Base-by-base conservation (phyloP, 257 asterid species). In the Solanum pimpinellifolium region DNA sequence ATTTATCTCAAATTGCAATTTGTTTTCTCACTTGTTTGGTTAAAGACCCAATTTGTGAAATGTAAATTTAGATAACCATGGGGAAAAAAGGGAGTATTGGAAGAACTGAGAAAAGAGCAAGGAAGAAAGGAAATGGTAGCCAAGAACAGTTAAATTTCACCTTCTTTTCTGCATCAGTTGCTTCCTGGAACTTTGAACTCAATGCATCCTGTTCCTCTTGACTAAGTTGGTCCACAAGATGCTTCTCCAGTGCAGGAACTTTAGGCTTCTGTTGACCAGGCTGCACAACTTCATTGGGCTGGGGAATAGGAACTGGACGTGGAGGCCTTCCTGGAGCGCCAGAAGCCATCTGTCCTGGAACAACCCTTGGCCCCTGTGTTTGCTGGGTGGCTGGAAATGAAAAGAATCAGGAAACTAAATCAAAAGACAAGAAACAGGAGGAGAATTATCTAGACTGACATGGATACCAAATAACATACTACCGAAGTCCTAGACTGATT, bases 201-300 rank as follows among this genome's bases (percentile, higher is more conserved):
- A 97, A 93, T 68, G 94, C 91, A 87, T 95, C 93, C 88, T 97
- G 99, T 88, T 97, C 99, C 93, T 93, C 99, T 80, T 93, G 87
- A 91, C 99, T 96, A 81, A 97, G 98, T 91, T 97, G 99, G 70
- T 97, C 98, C 73, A 93, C 70, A 65, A 94, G 94, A 89, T 94
- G 93, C 93, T 97, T 97, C 93, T 94, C 99, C 92, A 97, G 94
- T 83, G 90, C 96, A 27, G 99, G 99, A 83, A 96, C 99, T 90
- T 91, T 95, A 49, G 98, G 96, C 88, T 93, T 95, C 84, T 91
- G 98, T 87, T 94, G 94, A 90, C 88, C 83, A 69, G 97, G 91
- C 87, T 84, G 92, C 74, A 83, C 47, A 85, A 33, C 80, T 74
- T 93, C 99, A 81, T 93, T 97, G 82, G 93, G 90, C 87, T 90